Base-by-base conservation (phyloP, 2,329 filamentous ascomycete genomes). In the Cytospora paraplurivora region DNA sequence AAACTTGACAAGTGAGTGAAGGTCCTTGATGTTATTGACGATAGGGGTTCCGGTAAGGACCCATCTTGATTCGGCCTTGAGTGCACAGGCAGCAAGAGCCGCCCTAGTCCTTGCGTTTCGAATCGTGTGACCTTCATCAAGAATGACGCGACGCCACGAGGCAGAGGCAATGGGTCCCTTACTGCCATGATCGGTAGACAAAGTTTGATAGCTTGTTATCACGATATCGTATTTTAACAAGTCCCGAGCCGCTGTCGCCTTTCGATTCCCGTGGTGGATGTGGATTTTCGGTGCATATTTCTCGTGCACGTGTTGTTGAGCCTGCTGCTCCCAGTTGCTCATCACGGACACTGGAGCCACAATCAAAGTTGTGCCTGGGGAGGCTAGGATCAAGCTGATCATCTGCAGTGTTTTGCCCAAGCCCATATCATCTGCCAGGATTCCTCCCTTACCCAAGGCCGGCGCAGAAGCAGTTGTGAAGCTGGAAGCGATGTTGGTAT, bases 341-440 rank as follows among this genome's bases (percentile, higher is more conserved):
- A 96, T 93, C 21, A 96, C 92, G 59, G 88, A 89, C 5, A 96
- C 84, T 0, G 93, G 93, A 0, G 91, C 87, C 61, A 96, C 81
- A 59, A 97, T 93, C 27, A 97, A 81, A 0, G 92, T 96, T 1
- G 88, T 79, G 4, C 86, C 87, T 2, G 78, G 77, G 7, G 81
- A 81, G 4, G 79, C 79, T 57, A 93, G 77, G 62, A 97, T 88
- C 41, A 96, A 77, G 59, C 91, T 90, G 69, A 97, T 94, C 55
- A 93, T 84, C 72, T 96, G 90, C 10, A 97, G 81, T 0, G 93
- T 97, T 78, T 96, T 96, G 32, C 93, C 93, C 6, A 97, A 77
- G 4, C 93, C 93, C 93, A 97, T 97, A 70, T 97, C 93, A 73
- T 97, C 93, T 1, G 92, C 92, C 10, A 97, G 81, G 56, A 97